Percentiles rank a stretch among this genome's conserved stretches.
phyloP scores from a whole-genome alignment of 1,284 basidiomycete genomes.

The Microbotryum intermedium region DNA sequence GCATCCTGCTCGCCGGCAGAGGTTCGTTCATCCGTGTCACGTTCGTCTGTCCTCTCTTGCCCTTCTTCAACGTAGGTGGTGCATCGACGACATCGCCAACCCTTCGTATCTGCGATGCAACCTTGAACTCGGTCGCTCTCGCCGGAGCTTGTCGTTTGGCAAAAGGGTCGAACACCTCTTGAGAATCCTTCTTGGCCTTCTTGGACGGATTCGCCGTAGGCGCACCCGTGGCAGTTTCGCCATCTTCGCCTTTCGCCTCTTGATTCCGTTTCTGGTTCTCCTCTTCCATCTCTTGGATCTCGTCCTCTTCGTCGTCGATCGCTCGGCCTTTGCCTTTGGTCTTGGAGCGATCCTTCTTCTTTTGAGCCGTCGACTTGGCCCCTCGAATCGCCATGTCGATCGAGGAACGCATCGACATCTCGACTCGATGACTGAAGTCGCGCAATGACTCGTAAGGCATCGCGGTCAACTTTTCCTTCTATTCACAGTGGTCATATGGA shows the following conservation, averaged over 20 bases:
- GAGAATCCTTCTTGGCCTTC: conserved; percentile 7
- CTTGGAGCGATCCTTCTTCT: conserved; percentile 10
- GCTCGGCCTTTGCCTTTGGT: conserved; percentile 7
- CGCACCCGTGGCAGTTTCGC: too few relatives aligned
- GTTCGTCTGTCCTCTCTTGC: conserved; percentile 1
- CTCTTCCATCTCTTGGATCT: too few relatives aligned
- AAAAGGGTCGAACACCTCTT: conserved; percentile 18
- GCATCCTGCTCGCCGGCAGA: conserved; percentile 10
- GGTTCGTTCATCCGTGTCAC: background rate
- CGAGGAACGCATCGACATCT: conserved; percentile 18
- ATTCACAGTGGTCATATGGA: background rate
- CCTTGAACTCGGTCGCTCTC: conserved; percentile 20
- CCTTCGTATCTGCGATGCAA: background rate
- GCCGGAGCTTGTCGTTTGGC: background rate
- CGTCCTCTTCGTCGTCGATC: background rate
- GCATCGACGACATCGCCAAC: conserved; percentile 22
- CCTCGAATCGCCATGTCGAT: conserved; percentile 23
- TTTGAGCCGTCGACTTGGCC: conserved; percentile 10
- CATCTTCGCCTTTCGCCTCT: too few relatives aligned
- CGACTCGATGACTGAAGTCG: conserved; percentile 28
- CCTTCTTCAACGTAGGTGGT: conserved; percentile 21
- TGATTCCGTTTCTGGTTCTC: too few relatives aligned
- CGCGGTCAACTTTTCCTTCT: conserved; percentile 10
- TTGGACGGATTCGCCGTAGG: background rate
- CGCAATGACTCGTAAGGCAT: conserved; percentile 27